These are phyloP conservation scores for Adansonia rubrostipa DNA, from an alignment of 441 rosid genomes.

Conservation along the genomic window DNA sequence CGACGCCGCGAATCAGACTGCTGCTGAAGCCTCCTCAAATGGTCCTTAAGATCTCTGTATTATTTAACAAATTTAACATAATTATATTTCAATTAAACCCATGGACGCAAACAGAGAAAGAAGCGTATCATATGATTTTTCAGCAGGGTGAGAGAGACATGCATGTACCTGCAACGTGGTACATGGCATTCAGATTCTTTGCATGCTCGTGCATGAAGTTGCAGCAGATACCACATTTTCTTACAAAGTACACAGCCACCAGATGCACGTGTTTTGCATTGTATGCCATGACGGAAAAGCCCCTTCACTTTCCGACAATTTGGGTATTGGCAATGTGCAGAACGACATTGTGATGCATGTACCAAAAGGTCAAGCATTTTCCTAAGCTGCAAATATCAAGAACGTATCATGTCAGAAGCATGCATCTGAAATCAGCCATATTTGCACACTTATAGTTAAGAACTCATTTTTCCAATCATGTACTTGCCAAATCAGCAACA, in stretches of 20 bases:
- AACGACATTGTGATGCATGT: constrained; percentile 97
- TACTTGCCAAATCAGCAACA: background rate
- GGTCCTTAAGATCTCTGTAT: constrained; percentile 91
- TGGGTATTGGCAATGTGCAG: constrained; percentile 88
- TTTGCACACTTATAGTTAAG: background rate
- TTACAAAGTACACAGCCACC: constrained; percentile 94
- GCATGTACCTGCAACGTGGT: constrained; percentile 93
- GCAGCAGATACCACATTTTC: constrained; percentile 98
- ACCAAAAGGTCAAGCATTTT: constrained; percentile 99
- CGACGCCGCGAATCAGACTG: constrained; percentile 98
- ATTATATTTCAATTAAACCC: background rate
- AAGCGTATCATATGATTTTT: background rate
- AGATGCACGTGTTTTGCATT: constrained; percentile 90
- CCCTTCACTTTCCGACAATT: constrained; percentile 99
- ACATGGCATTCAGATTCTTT: constrained; percentile 94
- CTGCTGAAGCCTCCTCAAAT: constrained; percentile 92
- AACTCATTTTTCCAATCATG: constrained; percentile 1
- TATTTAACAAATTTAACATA: constrained; percentile 8
- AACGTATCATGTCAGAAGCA: constrained; percentile 22
- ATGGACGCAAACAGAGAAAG: background rate
- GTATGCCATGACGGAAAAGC: constrained; percentile 93
- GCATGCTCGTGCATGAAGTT: constrained; percentile 99
- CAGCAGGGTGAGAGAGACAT: constrained; percentile 3
- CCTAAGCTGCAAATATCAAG: constrained; percentile 64
- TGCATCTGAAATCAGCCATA: constrained; percentile 1